Evolutionary conservation across 352 stramenopile genomes (phyloP), one percentile per base, ranked within the genome.

Genomic region (Phytophthora ramorum): DNA sequence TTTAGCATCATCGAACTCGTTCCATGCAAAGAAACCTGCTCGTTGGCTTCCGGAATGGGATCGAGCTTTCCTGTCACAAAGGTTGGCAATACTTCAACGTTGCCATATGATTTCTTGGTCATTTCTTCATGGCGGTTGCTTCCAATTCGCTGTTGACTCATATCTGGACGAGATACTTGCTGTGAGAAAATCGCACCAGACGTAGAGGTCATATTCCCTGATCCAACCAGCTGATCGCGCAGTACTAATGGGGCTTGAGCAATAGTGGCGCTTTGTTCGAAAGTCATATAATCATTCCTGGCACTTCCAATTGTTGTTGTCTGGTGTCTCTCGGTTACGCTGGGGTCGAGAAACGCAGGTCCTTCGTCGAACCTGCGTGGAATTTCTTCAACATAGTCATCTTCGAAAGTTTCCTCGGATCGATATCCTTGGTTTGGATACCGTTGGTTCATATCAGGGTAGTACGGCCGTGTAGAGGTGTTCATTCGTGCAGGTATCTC

Each of bases 401-500:
- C 61, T 44, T 57, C 40, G 7, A 67, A 63, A 14, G 22, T 22
- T 24, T 56, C 45, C 10, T 69, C 49, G 47, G 26, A 20, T 9
- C 17, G n/a, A 54, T 69, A 65, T n/a, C 9, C 32, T 46, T 52
- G 40, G 32, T 34, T 48, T 38, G 26, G 48, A 1, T 22, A n/a
- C 53, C n/a, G 38, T 22, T 58, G 47, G 20, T 13, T 58, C 1
- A 37, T 12, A 50, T 52, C 45, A 57, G 32, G 32, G 53, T 40
- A 41, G 16, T 59, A 51, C 8, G 28, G 14, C 7, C 28, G 58
- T 9, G 41, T 34, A 20, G 66, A 22, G 5, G 43, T 41, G 17
- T 57, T 62, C 52, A 66, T 73, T 55, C 57, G 50, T 16, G 40
- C 32, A 16, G 68, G 63, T 32, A 76, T 62, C 30, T 73, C 61